Evolutionary conservation across 495 filamentous ascomycete species (phyloP), one percentile per base, ranked within the genome.

Genomic region (Penicillium canescens): DNA sequence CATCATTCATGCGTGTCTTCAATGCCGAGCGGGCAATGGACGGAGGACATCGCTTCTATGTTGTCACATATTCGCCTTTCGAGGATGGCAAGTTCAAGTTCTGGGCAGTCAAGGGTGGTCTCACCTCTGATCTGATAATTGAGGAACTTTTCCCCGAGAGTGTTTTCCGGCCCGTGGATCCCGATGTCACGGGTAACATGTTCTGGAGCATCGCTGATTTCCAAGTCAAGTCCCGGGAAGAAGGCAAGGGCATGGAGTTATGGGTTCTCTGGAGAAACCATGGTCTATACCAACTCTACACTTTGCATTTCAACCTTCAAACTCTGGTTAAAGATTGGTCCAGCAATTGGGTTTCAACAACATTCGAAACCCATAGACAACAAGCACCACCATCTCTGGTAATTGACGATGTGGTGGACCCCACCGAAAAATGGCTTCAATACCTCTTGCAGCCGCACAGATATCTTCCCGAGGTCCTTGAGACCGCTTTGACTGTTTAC

Each of bases 51-150:
- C 74, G 79, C 39, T 91, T 90, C 58, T 80, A 89, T 52, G 81
- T 91, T 18, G 83, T 89, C 20, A 93, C 91, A 11, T 96, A 90
- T 67, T 96, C 92, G 31, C 91, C 94, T 8, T 77, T 91, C 61
- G 85, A 89, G 52, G 77, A 91, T 64, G 90, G 91, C 21, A 85
- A 91, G 57, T 97, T 99, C 81, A 98, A 97, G 70, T 92, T 99
- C 70, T 99, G 92, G 91, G 85, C 82, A 46, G 80, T 92, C 3
- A 78, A 80, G 50, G 82, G 86, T 13, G 81, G 85, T 24, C 76
- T 85, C 39, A 79, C 80, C 31, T 81, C 81, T 16, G 79, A 78
- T 6, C 65, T 89, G 7, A 81, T 84, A 9, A 77, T 96, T 14
- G 76, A 79, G 46, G 92, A 96, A 62, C 68, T 90, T 20, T 90